Conservation (phyloP, 306 rosid species). For the Benincasa hispida region DNA sequence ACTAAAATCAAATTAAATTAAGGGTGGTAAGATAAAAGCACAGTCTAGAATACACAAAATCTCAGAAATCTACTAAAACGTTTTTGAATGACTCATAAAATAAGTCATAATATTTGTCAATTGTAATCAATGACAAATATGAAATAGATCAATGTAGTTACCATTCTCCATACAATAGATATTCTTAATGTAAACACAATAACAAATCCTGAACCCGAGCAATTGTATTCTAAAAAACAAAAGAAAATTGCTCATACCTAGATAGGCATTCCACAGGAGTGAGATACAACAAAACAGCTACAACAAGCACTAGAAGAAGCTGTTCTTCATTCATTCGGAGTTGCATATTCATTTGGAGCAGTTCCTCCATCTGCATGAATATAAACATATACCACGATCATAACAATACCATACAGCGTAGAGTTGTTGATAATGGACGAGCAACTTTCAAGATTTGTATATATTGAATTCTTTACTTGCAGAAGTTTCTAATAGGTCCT, state of each 20-base stretch:
- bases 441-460: neutral
- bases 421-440: neutral
- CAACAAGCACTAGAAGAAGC: neutral
- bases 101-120: neutral
- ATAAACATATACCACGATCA: neutral
- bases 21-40: neutral
- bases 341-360: neutral
- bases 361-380: slow-evolving; percentile 2
- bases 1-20: neutral
- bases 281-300: neutral
- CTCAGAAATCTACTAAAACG: neutral
- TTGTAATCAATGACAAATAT: neutral
- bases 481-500: neutral
- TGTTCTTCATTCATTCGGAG: neutral
- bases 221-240: slow-evolving; percentile 4
- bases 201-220: neutral
- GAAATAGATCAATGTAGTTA: neutral
- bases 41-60: neutral
- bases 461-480: neutral
- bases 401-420: neutral
- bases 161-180: neutral
- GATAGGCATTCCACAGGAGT: neutral
- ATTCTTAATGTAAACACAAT: neutral
- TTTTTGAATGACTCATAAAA: neutral
- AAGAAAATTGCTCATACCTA: slow-evolving; percentile 9